Percentiles rank a stretch among this genome's conserved stretches.
phyloP scores from a whole-genome alignment of 1,284 basidiomycete species.

The Chiua sp. region DNA sequence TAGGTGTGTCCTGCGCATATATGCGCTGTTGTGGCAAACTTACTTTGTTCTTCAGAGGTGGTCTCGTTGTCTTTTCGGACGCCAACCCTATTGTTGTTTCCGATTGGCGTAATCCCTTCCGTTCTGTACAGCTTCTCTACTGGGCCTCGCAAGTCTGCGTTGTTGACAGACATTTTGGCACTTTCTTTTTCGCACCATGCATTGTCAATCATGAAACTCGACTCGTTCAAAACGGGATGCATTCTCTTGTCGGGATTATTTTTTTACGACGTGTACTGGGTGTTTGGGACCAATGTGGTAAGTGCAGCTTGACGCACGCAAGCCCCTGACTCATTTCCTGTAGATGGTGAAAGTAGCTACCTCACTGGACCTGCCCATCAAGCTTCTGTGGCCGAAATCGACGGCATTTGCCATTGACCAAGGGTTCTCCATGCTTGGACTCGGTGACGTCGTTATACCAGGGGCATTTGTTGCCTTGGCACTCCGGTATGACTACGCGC shows the following conservation, averaged over 20 bases:
- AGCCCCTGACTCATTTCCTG: constrained; percentile 3
- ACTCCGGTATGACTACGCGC: constrained; percentile 84
- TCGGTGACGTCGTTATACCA: constrained; percentile 91
- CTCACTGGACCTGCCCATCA: constrained; percentile 93
- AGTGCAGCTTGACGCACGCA: constrained; percentile 5
- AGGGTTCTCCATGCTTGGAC: constrained; percentile 91
- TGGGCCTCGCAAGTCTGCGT: constrained; percentile 61
- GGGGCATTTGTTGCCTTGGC: constrained; percentile 92
- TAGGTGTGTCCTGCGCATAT: constrained; percentile 40
- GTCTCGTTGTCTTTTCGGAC: constrained; percentile 61
- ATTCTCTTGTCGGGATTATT: constrained; percentile 85
- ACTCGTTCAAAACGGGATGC: constrained; percentile 90
- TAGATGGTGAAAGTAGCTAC: constrained; percentile 95
- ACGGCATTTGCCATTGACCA: constrained; percentile 55
- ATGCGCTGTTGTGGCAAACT: constrained; percentile 5
- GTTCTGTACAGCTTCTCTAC: constrained; percentile 65
- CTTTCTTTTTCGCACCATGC: constrained; percentile 88
- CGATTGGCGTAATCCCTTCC: constrained; percentile 70
- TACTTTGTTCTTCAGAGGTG: constrained; percentile 40
- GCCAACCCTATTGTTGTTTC: constrained; percentile 68
- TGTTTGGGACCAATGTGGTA: constrained; percentile 83
- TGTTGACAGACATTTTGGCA: constrained; percentile 83
- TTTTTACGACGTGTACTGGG: constrained; percentile 92
- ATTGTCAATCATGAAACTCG: constrained; percentile 83
- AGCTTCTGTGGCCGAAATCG: constrained; percentile 86